Conservation (phyloP, 495 filamentous ascomycete genomes). For the Hypoxylon rickii region DNA sequence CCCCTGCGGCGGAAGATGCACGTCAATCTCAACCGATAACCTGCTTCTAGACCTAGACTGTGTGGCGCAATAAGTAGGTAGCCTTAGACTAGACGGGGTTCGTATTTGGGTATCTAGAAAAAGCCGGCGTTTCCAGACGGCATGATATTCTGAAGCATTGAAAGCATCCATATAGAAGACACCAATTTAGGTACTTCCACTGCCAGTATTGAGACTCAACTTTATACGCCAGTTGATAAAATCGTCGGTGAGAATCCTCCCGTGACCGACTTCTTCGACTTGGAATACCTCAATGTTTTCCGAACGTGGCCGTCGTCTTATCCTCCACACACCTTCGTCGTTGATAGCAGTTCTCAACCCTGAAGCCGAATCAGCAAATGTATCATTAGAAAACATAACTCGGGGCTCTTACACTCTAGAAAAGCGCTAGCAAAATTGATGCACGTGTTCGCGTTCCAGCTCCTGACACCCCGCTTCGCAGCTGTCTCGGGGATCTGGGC, state of each 20-base stretch:
- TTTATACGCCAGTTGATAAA: conserved; percentile 77
- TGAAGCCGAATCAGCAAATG: conserved; percentile 34
- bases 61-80: background rate
- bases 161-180: background rate
- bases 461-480: conserved; percentile 60
- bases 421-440: conserved; percentile 84
- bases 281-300: conserved; percentile 70
- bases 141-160: background rate
- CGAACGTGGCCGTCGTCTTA: conserved; percentile 63
- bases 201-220: conserved; percentile 35
- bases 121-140: conserved; percentile 14
- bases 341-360: conserved; percentile 68
- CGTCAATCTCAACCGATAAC: conserved; percentile 27
- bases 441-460: conserved; percentile 88
- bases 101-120: conserved; percentile 21
- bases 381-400: background rate
- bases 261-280: conserved; percentile 72
- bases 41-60: background rate
- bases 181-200: conserved; percentile 6
- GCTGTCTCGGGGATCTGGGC: conserved; percentile 74
- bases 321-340: conserved; percentile 80
- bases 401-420: conserved; percentile 65
- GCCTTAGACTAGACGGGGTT: conserved; percentile 3
- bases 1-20: conserved; percentile 52
- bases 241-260: conserved; percentile 73